Conservation (phyloP, 2,329 filamentous ascomycete genomes). For the Colletotrichum chrysophilum region DNA sequence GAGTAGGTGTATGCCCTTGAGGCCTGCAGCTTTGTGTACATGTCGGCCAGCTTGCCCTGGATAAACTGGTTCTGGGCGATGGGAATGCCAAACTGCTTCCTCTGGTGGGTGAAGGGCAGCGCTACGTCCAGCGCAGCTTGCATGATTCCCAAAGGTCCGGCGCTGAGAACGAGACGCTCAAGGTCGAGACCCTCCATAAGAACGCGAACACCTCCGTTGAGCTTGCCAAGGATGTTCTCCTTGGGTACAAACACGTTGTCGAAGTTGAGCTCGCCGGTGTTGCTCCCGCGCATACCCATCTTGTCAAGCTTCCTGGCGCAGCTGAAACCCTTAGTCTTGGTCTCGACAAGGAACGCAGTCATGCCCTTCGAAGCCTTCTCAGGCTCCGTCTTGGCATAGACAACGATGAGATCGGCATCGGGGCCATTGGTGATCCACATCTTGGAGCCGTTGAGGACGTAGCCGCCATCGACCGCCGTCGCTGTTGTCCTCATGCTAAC, state of each 20-base stretch:
- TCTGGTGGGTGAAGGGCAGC: conserved; percentile 86
- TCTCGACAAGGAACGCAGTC: conserved; percentile 90
- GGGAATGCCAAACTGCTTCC: conserved; percentile 86
- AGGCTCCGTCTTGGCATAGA: conserved; percentile 96
- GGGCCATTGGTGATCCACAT: conserved; percentile 99
- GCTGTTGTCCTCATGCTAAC: conserved; percentile 94
- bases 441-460: conserved; percentile 86
- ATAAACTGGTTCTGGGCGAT: conserved; percentile 93
- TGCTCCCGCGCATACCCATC: conserved; percentile 96
- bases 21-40: conserved; percentile 93
- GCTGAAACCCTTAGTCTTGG: conserved; percentile 74
- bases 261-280: conserved; percentile 93
- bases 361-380: conserved; percentile 86
- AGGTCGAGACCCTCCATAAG: conserved; percentile 97
- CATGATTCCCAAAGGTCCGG: conserved; percentile 93
- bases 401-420: conserved; percentile 88
- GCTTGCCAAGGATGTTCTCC: conserved; percentile 78
- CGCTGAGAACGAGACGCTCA: conserved; percentile 88
- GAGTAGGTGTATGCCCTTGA: conserved; percentile 86
- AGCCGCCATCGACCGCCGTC: conserved; percentile 82
- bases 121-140: conserved; percentile 86
- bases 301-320: conserved; percentile 94
- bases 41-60: conserved; percentile 92
- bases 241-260: conserved; percentile 88
- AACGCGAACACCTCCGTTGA: conserved; percentile 86